A percentile compares a stretch with the other conserved stretches of the same genome.
Evolutionary conservation across 2,329 filamentous ascomycete genomes (phyloP).

Genomic region (Ophiostoma sp.): DNA sequence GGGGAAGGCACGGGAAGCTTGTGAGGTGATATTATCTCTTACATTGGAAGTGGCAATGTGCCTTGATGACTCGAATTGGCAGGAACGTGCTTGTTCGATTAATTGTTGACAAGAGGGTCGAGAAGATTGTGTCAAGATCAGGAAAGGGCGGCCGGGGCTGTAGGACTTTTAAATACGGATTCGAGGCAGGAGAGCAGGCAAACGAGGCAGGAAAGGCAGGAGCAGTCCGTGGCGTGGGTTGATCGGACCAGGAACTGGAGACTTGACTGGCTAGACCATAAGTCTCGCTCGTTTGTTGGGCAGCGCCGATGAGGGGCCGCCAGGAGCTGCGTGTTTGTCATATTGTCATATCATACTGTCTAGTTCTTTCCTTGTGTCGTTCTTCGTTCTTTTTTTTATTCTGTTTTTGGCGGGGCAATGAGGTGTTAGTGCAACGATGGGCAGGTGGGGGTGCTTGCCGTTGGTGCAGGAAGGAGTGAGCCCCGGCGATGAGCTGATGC

Average conservation of each 20-base stretch:
- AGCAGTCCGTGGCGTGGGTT: slow-evolving; percentile 6
- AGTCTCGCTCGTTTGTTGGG: slow-evolving; percentile 15
- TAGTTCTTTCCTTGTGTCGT: slow-evolving; percentile 11
- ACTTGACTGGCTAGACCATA: slow-evolving; percentile 6
- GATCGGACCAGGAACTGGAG: slow-evolving; percentile 1
- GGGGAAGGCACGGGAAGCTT: slow-evolving; percentile 14
- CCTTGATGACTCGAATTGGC: slow-evolving; percentile 6
- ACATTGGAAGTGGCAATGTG: slow-evolving; percentile 14
- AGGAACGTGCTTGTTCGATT: slow-evolving; percentile 12
- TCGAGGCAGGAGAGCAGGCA: slow-evolving; percentile 7
- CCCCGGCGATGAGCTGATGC: slow-evolving; percentile 17
- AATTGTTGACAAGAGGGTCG: slow-evolving; percentile 7
- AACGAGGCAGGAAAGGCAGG: slow-evolving; percentile 8
- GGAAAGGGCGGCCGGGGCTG: slow-evolving; percentile 16
- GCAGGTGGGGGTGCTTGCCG: slow-evolving; percentile 21
- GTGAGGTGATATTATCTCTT: background rate
- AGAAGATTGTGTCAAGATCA: background rate
- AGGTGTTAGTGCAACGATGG: slow-evolving; percentile 20
- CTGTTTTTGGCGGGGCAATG: slow-evolving; percentile 22
- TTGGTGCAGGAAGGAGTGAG: slow-evolving; percentile 13
- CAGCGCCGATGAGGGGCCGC: slow-evolving; percentile 17
- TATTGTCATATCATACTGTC: slow-evolving; percentile 6
- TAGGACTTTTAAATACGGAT: slow-evolving; percentile 18
- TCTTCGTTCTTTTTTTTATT: slow-evolving; percentile 13
- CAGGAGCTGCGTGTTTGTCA: background rate